Evolutionary conservation across 768 basidiomycete species (phyloP).

Genomic region (Daedaleopsis nitida): DNA sequence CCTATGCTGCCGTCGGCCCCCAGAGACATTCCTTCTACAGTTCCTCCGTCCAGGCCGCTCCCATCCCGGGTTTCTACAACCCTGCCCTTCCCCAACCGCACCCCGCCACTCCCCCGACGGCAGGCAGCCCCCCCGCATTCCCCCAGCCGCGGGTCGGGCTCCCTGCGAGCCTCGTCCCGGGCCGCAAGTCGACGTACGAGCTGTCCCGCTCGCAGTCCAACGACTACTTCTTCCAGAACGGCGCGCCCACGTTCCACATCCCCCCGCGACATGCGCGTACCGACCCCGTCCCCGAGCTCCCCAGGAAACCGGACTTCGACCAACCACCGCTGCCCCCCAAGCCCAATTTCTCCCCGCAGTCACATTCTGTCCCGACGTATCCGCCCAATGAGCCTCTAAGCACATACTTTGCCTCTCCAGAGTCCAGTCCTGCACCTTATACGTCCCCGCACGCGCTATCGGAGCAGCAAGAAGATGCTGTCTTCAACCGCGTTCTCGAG

Average conservation of each 20-base stretch:
- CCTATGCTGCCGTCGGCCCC: conserved; percentile 8
- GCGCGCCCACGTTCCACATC: neutral
- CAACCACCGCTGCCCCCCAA: conserved; percentile 29
- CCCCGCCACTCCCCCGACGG: neutral
- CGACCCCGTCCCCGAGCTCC: conserved; percentile 24
- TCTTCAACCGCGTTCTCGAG: conserved; percentile 22
- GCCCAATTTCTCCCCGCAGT: conserved; percentile 10
- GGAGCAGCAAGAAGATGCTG: conserved; percentile 9
- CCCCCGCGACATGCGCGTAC: conserved; percentile 16
- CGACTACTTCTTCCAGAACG: conserved; percentile 20
- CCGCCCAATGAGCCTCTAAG: neutral
- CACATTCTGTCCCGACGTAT: neutral
- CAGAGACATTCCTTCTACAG: conserved; percentile 2
- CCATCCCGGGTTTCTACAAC: conserved; percentile 21
- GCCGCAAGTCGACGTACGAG: conserved; percentile 3
- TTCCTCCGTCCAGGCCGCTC: neutral
- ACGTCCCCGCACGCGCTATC: conserved; percentile 6
- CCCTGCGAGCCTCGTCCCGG: conserved; percentile 16
- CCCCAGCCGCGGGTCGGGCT: conserved; percentile 10
- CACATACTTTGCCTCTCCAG: neutral
- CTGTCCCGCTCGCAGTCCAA: conserved; percentile 13
- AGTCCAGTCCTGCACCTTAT: neutral
- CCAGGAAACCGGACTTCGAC: conserved; percentile 23
- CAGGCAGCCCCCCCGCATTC: conserved; percentile 7
- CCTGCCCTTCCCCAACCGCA: conserved; percentile 14